Base-by-base conservation (phyloP, 2,329 filamentous ascomycete species). In the Pseudogymnoascus sp. region DNA sequence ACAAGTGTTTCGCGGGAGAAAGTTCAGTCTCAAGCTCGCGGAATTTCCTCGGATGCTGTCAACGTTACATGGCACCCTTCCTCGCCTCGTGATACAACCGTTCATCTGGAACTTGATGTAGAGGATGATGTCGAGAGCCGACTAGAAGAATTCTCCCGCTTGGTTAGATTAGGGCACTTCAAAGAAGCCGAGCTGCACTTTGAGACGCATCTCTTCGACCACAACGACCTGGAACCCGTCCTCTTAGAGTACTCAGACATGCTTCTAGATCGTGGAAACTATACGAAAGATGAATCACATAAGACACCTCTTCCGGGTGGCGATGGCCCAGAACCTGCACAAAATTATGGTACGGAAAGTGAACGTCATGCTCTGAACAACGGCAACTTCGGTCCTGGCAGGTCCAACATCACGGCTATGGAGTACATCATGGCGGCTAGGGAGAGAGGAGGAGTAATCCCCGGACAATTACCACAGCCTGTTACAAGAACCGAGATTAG, bases 81-180 rank as follows among this genome's bases (percentile, higher is more conserved):
- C 16, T 43, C 18, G 40, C 40, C 40, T 43, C 40, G 40, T 21
- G 40, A 43, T 43, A n/a, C 40, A 23, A 43, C 40, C 8, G 40
- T 43, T 43, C 18, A 21, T 43, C 11, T 43, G 14, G 40, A 43
- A 18, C 16, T 43, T 43, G 40, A 43, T 43, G 21, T 21, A 43
- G 40, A 43, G 18, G 40, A 43, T 43, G 40, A 43, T 43, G 12
- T 43, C 16, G 40, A 43, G 43, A 38, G 42, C 25, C 56, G 60
- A 5, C 61, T 68, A 11, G 67, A 67, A 31, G 65, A 67, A 60
- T 64, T 68, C n/a, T 66, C 59, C 28, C 62, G 63, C 18, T 59
- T 67, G 60, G 66, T 65, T n/a, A 65, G 66, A 56, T 53, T 64
- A 7, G 67, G 67, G 12, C 49, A 64, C 38, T 68, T 66, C 46